Evolutionary conservation across 352 stramenopile genomes (phyloP), one percentile per base, ranked within the genome.

Genomic region (Globisporangium solare): DNA sequence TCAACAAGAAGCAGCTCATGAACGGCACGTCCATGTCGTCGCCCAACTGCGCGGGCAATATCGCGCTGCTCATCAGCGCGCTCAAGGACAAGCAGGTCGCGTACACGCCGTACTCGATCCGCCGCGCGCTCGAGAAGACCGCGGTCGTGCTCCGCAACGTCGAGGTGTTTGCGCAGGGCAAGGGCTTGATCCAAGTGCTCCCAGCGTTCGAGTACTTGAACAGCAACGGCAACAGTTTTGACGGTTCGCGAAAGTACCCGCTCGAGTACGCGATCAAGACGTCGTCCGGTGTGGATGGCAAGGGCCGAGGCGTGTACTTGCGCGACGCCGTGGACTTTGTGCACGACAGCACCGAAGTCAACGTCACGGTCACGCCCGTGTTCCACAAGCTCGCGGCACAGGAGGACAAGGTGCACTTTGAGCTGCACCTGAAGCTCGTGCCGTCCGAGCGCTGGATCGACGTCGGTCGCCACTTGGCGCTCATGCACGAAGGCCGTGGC

Each of bases 11-110:
- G 64, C 81, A 96, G 69, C 83, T 98, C 39, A 99, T 98, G 89
- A 98, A 98, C 68, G 96, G 96, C 39, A 99, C 96, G 31, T 97
- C 85, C 57, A 99, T 99, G 96, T 88, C 83, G 20, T 97, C 85
- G 31, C 96, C 96, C 0, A 98, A 99, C 74, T 96, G 83, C 32
- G 85, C 86, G 20, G 96, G 96, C 41, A 96, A 93, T 70, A 78
- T 98, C 14, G 94, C 93, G 43, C 79, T 98, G 22, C 68, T 99
- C 6, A 71, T 98, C 43, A 97, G 83, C 51, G 95, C 76, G 12
- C 75, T 97, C 60, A 97, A 97, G 68, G 71, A 66, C n/a, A 63
- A 78, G 39, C 51, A 69, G 6, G 77, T 98, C 21, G 66, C 66
- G 43, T 95, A 95, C 64, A 94, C 89, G 46, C 89, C 91, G 40